A percentile compares a stretch with the other conserved stretches of the same genome.
Evolutionary conservation across 306 rosid genomes (phyloP).

Genomic region (Rosa multiflora): DNA sequence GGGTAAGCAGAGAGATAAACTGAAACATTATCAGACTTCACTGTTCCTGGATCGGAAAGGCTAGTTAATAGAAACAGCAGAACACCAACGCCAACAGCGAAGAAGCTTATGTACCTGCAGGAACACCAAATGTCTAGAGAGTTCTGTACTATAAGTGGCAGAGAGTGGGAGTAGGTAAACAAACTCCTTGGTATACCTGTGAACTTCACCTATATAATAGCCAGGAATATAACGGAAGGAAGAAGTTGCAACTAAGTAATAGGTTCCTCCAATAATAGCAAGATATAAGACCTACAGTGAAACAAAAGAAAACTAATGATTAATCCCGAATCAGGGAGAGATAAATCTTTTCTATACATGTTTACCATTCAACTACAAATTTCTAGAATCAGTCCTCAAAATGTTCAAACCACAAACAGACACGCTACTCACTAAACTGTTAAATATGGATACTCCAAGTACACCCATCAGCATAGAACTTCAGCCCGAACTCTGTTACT

Average conservation of each 20-base stretch:
- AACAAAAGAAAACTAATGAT: conserved; percentile 9
- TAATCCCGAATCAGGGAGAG: conserved; percentile 7
- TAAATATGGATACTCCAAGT: too few relatives aligned
- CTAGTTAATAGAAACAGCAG: conserved; percentile 88
- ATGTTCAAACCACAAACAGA: neutral
- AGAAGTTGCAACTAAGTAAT: conserved; percentile 56
- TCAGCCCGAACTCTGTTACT: too few relatives aligned
- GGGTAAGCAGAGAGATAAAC: conserved; percentile 79
- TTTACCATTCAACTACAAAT: neutral
- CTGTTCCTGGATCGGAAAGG: conserved; percentile 86
- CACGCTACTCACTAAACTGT: neutral
- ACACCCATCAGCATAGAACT: too few relatives aligned
- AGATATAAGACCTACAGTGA: conserved; percentile 63
- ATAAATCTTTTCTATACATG: neutral
- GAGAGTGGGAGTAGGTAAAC: neutral
- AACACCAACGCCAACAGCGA: conserved; percentile 71
- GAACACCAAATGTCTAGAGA: conserved; percentile 26
- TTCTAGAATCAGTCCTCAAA: neutral
- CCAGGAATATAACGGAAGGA: conserved; percentile 79
- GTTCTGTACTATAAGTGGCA: conserved; percentile 30
- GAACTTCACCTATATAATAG: conserved; percentile 72
- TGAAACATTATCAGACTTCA: conserved; percentile 72
- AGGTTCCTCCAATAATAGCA: conserved; percentile 56
- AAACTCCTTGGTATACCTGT: conserved; percentile 48
- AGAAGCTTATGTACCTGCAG: conserved; percentile 77